Conservation (phyloP, 176 grass and related monocot genomes). For the Oryza meridionalis region DNA sequence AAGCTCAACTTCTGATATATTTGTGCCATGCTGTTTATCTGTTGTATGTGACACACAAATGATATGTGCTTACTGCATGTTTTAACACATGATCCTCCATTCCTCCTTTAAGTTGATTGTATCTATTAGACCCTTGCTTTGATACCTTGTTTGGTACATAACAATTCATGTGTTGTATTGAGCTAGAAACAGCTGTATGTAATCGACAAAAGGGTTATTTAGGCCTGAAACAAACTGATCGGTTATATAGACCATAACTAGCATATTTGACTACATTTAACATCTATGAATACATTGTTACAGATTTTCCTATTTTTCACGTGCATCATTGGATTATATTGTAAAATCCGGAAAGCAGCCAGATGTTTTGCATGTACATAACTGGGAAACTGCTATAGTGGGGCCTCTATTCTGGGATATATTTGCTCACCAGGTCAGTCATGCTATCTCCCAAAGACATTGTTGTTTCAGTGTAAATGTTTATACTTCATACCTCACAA, state of each 20-base stretch:
- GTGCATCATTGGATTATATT: slow-evolving; percentile 71
- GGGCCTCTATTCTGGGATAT: slow-evolving; percentile 69
- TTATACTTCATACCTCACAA: neutral
- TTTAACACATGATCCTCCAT: slow-evolving; percentile 10
- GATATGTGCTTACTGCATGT: neutral
- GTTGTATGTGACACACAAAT: neutral
- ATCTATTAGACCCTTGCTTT: neutral
- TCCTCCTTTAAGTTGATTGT: neutral
- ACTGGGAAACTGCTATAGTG: slow-evolving; percentile 73
- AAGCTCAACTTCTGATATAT: neutral
- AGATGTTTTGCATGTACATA: slow-evolving; percentile 66
- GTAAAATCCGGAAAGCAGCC: slow-evolving; percentile 66
- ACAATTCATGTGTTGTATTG: neutral
- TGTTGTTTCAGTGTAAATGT: neutral
- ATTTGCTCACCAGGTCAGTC: slow-evolving; percentile 64
- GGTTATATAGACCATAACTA: neutral
- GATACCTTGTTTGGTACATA: neutral
- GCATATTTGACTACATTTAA: neutral
- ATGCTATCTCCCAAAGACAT: slow-evolving; percentile 8
- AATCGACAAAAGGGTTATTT: neutral
- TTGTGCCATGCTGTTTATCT: neutral
- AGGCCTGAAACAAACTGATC: neutral
- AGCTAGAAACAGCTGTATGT: neutral
- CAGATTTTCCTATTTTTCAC: slow-evolving; percentile 68
- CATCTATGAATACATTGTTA: neutral